Evolutionary conservation across 306 rosid genomes (phyloP).

Genomic region (Lotus japonicus): DNA sequence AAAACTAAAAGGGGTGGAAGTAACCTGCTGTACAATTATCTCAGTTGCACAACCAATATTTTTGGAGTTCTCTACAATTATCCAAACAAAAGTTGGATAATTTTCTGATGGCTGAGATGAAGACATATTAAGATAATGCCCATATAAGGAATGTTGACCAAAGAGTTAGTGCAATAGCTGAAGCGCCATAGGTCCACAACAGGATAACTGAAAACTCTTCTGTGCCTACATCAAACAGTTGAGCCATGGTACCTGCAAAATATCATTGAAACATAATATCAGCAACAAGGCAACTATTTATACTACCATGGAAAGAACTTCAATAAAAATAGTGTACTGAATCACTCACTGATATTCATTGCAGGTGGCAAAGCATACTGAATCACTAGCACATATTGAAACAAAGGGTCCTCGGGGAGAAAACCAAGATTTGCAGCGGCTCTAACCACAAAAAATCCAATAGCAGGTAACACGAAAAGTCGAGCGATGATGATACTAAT

Average conservation of each 20-base stretch:
- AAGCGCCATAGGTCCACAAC: conserved; percentile 64
- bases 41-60: not conserved
- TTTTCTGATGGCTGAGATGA: not conserved
- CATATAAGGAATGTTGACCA: conserved; percentile 63
- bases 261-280: not conserved
- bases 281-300: not conserved
- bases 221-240: conserved; percentile 68
- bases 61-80: not conserved
- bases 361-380: conserved; percentile 87
- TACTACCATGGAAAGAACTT: not conserved
- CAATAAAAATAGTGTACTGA: not conserved
- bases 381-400: conserved; percentile 52
- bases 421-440: conserved; percentile 43
- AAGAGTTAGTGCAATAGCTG: conserved; percentile 48
- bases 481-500: conserved; percentile 29
- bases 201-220: conserved; percentile 76
- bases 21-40: not conserved
- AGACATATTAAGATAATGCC: conserved; percentile 31
- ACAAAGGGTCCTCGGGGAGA: conserved; percentile 60
- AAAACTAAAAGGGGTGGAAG: too few relatives aligned
- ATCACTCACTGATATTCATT: conserved; percentile 56
- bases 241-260: conserved; percentile 68
- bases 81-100: not conserved
- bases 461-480: conserved; percentile 39
- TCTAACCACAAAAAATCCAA: conserved; percentile 54